Evolutionary conservation across 2,329 filamentous ascomycete species (phyloP).

Genomic region (Emergomyces africanus): DNA sequence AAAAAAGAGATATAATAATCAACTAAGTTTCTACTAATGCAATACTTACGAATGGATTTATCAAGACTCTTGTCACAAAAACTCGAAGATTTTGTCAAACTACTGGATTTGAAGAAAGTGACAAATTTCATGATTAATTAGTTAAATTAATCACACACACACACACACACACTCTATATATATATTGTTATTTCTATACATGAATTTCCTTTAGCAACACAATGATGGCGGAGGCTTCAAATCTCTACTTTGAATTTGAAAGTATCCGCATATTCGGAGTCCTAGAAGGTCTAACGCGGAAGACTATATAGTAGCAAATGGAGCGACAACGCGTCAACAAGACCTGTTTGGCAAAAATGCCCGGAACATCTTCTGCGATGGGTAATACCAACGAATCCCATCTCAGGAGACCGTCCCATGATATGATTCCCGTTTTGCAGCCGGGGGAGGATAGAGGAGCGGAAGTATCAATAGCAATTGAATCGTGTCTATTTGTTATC

Average conservation of each 20-base stretch:
- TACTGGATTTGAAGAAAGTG: too few relatives aligned
- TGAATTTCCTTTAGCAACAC: too few relatives aligned
- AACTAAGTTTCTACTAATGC: too few relatives aligned
- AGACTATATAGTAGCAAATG: not conserved
- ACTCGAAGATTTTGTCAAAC: too few relatives aligned
- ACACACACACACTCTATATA: too few relatives aligned
- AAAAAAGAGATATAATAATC: too few relatives aligned
- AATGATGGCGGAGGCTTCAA: too few relatives aligned
- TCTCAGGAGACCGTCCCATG: not conserved
- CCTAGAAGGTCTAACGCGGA: not conserved
- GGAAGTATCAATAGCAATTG: not conserved
- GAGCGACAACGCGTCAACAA: not conserved
- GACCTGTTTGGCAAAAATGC: not conserved
- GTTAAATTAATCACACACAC: too few relatives aligned
- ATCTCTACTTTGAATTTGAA: not conserved
- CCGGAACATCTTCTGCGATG: not conserved
- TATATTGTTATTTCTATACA: too few relatives aligned
- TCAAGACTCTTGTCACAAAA: too few relatives aligned
- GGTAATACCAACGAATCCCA: not conserved
- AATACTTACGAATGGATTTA: too few relatives aligned
- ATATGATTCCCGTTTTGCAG: not conserved
- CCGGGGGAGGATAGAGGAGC: not conserved
- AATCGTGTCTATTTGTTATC: slow-evolving; percentile 2
- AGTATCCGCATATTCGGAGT: not conserved
- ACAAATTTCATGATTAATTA: too few relatives aligned